Evolutionary conservation across 1,284 basidiomycete genomes (phyloP).

Genomic region (Retiboletus flavoniger): DNA sequence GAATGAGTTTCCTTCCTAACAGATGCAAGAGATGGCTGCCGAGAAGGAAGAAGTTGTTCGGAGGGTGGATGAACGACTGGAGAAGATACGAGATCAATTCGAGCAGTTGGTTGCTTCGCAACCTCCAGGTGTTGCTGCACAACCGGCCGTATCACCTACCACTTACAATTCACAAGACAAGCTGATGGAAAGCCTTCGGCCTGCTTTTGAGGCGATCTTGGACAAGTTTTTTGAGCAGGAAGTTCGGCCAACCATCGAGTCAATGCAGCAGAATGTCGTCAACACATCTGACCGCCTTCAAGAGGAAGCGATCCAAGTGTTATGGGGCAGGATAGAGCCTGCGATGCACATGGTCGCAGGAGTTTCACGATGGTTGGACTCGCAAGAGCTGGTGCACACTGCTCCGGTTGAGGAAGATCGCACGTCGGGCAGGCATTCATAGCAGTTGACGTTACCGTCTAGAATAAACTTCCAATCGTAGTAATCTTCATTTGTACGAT

Average conservation of each 20-base stretch:
- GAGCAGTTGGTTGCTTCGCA: conserved; percentile 17
- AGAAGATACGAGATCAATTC: conserved; percentile 21
- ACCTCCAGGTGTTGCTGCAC: neutral
- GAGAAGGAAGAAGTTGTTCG: conserved; percentile 15
- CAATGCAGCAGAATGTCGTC: conserved; percentile 13
- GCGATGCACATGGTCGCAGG: conserved; percentile 35
- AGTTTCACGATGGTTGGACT: conserved; percentile 32
- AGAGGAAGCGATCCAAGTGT: conserved; percentile 23
- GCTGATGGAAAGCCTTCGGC: conserved; percentile 23
- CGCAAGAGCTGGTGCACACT: conserved; percentile 28
- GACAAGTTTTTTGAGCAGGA: conserved; percentile 27
- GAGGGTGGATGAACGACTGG: conserved; percentile 16
- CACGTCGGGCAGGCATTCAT: neutral
- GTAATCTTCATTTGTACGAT: conserved; percentile 22
- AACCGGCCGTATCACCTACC: neutral
- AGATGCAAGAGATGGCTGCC: conserved; percentile 18
- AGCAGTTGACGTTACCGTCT: neutral
- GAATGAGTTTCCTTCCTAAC: conserved; percentile 14
- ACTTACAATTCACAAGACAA: conserved; percentile 5
- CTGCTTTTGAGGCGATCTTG: conserved; percentile 19
- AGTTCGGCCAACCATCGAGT: conserved; percentile 19
- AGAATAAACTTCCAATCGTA: conserved; percentile 16
- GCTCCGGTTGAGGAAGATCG: conserved; percentile 19
- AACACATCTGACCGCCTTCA: conserved; percentile 23
- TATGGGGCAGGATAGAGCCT: conserved; percentile 31